Percentiles rank a stretch among this genome's conserved stretches.
Conservation (phyloP, 2,329 filamentous ascomycete species). For the Proliferodiscus dingleyae region DNA sequence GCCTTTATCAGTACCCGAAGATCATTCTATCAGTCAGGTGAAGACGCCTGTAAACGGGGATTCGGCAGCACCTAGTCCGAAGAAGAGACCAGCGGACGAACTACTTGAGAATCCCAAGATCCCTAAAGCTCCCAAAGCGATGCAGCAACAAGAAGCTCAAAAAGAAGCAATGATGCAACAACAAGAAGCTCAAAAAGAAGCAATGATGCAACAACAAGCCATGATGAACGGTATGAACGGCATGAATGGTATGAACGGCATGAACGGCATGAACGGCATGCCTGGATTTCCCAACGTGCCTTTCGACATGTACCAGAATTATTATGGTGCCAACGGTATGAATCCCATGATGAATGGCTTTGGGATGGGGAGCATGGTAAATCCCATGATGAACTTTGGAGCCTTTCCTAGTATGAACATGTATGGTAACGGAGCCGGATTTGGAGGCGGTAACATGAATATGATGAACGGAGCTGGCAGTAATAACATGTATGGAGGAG, state of each 20-base stretch:
- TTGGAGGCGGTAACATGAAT: constrained; percentile 15
- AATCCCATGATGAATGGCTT: constrained; percentile 7
- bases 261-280: constrained; percentile 41
- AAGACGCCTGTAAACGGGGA: constrained; percentile 31
- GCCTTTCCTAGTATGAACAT: constrained; percentile 38
- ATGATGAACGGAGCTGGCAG: constrained; percentile 30
- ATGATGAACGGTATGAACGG: too few relatives aligned
- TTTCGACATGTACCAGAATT: constrained; percentile 17
- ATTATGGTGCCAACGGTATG: constrained; percentile 25
- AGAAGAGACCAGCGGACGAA: constrained; percentile 81
- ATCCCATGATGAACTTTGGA: constrained; percentile 33
- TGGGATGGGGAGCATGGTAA: constrained; percentile 37
- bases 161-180: constrained; percentile 37
- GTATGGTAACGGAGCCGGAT: constrained; percentile 23
- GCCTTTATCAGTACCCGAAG: constrained; percentile 27
- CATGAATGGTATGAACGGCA: too few relatives aligned
- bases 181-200: constrained; percentile 38
- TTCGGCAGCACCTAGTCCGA: constrained; percentile 37
- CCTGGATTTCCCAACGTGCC: constrained; percentile 32
- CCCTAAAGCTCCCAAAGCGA: constrained; percentile 61
- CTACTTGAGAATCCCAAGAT: constrained; percentile 59
- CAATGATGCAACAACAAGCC: constrained; percentile 36
- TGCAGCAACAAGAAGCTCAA: constrained; percentile 46
- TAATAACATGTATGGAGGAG: too few relatives aligned
- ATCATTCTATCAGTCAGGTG: constrained; percentile 28